Conservation (phyloP, 345 rosid genomes). For the Lepidium aucheri region DNA sequence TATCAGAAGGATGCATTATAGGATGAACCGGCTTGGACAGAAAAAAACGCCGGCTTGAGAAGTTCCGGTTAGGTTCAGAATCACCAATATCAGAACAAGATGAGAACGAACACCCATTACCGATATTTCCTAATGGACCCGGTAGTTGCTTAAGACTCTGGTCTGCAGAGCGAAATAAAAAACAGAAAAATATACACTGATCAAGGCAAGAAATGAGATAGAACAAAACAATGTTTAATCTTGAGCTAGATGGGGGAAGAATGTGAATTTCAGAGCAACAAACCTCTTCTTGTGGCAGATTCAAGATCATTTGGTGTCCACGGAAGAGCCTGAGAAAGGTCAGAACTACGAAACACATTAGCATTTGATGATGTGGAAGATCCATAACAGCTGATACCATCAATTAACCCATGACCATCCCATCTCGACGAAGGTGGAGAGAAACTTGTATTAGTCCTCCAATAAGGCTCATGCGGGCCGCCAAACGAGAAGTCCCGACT, state of each 20-base stretch:
- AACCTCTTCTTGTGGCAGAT: slow-evolving; percentile 40
- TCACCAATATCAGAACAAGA: slow-evolving; percentile 37
- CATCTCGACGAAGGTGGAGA: slow-evolving; percentile 56
- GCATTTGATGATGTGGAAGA: slow-evolving; percentile 56
- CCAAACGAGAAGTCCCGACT: slow-evolving; percentile 43
- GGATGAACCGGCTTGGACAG: slow-evolving; percentile 66
- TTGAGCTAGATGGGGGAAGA: not conserved
- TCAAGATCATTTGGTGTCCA: slow-evolving; percentile 64
- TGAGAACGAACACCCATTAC: slow-evolving; percentile 32
- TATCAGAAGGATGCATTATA: slow-evolving; percentile 52
- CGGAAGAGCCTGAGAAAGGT: slow-evolving; percentile 43
- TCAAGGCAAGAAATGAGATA: not conserved
- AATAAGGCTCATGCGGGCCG: slow-evolving; percentile 51
- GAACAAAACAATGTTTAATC: not conserved
- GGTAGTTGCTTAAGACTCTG: slow-evolving; percentile 25
- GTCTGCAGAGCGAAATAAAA: slow-evolving; percentile 26
- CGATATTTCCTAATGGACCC: slow-evolving; percentile 35
- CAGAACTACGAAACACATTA: slow-evolving; percentile 45
- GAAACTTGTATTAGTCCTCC: slow-evolving; percentile 79
- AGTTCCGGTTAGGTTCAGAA: slow-evolving; percentile 46
- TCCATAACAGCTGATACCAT: slow-evolving; percentile 35
- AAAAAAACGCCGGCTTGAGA: slow-evolving; percentile 50
- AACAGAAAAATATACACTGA: not conserved
- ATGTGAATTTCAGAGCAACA: not conserved
- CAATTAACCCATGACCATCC: slow-evolving; percentile 62